Evolutionary conservation across 1,139 yeast genomes (phyloP), one percentile per base, ranked within the genome.

Genomic region (Debaryomycetaceae sp.): DNA sequence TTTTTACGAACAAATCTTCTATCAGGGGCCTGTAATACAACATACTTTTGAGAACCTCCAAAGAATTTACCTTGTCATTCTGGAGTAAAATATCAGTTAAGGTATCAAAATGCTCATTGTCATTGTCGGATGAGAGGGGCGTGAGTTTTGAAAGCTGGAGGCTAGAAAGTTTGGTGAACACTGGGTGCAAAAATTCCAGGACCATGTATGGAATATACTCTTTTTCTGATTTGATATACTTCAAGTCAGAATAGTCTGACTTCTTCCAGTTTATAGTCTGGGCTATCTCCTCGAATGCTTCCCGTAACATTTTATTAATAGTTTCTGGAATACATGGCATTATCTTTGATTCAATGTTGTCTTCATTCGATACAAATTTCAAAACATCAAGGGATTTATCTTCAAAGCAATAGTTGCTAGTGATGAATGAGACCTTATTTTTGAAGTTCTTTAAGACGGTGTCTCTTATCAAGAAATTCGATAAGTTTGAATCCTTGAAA

Each of bases 401-500:
- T 36, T 55, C 58, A 15, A 58, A 46, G 14, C 42, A 44, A 35
- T 48, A 52, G 40, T 60, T 58, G 7, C 59, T 41, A 19, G 63
- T 58, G 17, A 60, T 41, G 36, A 54, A 53, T 18, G 34, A 44
- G 43, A 47, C 26, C 13, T 42, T 41, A 14, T 33, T 33, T 22
- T 41, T 43, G 14, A 38, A 45, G 30, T 41, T 41, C 32, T 43
- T 45, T 35, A 53, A 37, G 11, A 51, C 34, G 5, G 44, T 35
- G 32, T 45, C 44, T 28, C 47, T 30, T 8, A 49, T 47, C 16
- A 51, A 38, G 30, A 48, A 38, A 29, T 37, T 47, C 9, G 49
- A 39, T 32, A 51, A 31, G 26, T 42, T 38, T 9, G 36, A 36
- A 2, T 45, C 40, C 19, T 39, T 41, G 15, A 43, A 41, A 31